Base-by-base conservation (phyloP, 2,329 filamentous ascomycete species). In the Spiromastix sp. region DNA sequence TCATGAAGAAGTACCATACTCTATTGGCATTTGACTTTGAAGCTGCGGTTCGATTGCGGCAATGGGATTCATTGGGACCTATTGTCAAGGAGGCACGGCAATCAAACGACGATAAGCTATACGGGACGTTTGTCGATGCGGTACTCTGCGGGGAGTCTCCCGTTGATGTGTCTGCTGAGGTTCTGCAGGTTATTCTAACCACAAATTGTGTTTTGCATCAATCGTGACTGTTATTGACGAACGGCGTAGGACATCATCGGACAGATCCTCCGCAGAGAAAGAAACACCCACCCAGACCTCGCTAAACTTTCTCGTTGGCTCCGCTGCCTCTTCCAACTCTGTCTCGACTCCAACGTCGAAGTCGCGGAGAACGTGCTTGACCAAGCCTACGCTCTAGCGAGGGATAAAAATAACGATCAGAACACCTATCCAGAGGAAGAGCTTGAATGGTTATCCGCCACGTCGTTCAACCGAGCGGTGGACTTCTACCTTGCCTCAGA, bases 11-110 rank as follows among this genome's bases (percentile, higher is more conserved):
- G 48, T 62, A 81, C 22, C 68, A 77, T 4, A 71, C 76, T 2
- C 59, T 93, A 12, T 63, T 85, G 5, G 74, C 81, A 1, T 83
- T 87, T 44, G 81, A 91, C 44, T 82, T 93, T 41, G 86, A 94
- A 60, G 80, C 77, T 2, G 75, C 79, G 0, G 61, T 82, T 25
- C 68, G 66, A 20, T 63, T 91, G 4, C 71, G 76, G 40, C 66
- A 71, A 13, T 91, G 79, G 80, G 71, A 81, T 28, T 68, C 73
- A 24, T 60, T 93, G 1, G 61, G 67, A 4, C 55, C 62, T 11
- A 72, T 85, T 5, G 69, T 91, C 15, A 59, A 68, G 12, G 60
- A 46, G 37, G 46, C 50, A n/a, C 38, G 40, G 4, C 15, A 42
- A 2, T 32, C 53, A 2, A 46, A 49, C 26, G 45, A 55, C 29